Evolutionary conservation across 208 protist genomes (phyloP).

Genomic region (Leptomonas pyrrhocoris): DNA sequence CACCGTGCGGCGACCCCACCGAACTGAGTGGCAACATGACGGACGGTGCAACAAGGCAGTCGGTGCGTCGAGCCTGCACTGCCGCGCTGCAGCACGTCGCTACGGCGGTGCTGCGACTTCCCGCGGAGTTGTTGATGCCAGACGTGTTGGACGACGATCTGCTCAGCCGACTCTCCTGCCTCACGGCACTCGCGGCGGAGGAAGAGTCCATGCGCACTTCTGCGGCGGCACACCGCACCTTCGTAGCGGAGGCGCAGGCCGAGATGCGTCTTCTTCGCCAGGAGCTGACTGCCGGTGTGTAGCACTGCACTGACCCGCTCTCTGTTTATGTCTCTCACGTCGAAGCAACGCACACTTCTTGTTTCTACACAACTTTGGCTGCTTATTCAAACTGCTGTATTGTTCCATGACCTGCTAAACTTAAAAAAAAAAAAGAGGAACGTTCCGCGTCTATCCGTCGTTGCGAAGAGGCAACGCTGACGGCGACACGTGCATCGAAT

Average conservation of each 20-base stretch:
- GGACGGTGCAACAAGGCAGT: not conserved
- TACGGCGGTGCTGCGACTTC: conserved; percentile 19
- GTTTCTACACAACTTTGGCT: not conserved
- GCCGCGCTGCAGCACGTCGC: conserved; percentile 9
- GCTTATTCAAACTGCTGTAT: conserved; percentile 16
- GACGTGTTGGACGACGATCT: conserved; percentile 16
- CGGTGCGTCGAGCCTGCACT: not conserved
- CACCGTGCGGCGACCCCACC: not conserved
- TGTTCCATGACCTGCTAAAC: not conserved
- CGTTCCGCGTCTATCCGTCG: too few relatives aligned
- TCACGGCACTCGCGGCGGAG: not conserved
- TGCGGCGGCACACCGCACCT: conserved; percentile 14
- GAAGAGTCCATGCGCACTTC: not conserved
- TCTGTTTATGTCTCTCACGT: conserved; percentile 5
- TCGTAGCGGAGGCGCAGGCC: conserved; percentile 18
- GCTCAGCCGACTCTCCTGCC: conserved; percentile 9
- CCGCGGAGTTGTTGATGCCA: conserved; percentile 11
- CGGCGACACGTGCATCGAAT: too few relatives aligned
- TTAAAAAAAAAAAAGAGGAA: not conserved
- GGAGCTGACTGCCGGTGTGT: conserved; percentile 11
- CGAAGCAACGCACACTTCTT: not conserved
- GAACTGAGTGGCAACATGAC: not conserved
- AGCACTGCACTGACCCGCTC: not conserved
- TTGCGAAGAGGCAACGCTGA: too few relatives aligned
- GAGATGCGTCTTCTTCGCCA: conserved; percentile 31